phyloP scores from a whole-genome alignment of 495 filamentous ascomycete species.

The Penicillium chermesinum region DNA sequence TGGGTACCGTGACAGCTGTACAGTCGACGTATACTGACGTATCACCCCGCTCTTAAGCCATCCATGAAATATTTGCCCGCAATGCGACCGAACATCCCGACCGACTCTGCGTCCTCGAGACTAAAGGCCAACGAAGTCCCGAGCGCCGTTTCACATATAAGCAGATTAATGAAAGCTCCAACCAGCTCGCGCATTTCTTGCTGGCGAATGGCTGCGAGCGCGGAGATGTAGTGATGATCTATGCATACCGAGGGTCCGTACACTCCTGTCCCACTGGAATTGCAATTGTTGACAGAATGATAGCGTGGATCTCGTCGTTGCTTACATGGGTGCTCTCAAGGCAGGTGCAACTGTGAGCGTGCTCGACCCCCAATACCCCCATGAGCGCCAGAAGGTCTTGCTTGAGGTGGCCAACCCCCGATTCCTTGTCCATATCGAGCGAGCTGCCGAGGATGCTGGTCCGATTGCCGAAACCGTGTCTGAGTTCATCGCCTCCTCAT shows the following conservation, averaged over 20 bases:
- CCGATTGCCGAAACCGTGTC: constrained; percentile 64
- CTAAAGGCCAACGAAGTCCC: constrained; percentile 54
- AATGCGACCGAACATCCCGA: constrained; percentile 73
- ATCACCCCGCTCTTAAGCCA: constrained; percentile 51
- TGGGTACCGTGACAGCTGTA: not conserved
- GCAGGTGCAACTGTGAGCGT: constrained; percentile 52
- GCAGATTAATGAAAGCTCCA: constrained; percentile 83
- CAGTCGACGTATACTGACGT: not conserved
- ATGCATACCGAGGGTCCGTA: constrained; percentile 58
- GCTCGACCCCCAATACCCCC: constrained; percentile 85
- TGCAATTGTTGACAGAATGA: not conserved
- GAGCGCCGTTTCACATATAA: constrained; percentile 73
- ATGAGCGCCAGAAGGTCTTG: constrained; percentile 82
- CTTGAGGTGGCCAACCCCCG: constrained; percentile 82
- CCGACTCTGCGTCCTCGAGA: constrained; percentile 78
- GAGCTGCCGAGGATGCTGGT: constrained; percentile 72
- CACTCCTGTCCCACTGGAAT: not conserved
- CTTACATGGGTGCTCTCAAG: constrained; percentile 54
- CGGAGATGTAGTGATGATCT: constrained; percentile 93
- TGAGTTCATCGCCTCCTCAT: constrained; percentile 56
- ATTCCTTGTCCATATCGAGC: constrained; percentile 74
- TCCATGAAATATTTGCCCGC: constrained; percentile 70
- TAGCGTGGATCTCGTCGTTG: constrained; percentile 44
- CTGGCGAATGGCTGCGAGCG: constrained; percentile 64
- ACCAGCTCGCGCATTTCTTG: constrained; percentile 73